Base-by-base conservation (phyloP, 345 rosid species). In the Psidium friedrichsthalianum region DNA sequence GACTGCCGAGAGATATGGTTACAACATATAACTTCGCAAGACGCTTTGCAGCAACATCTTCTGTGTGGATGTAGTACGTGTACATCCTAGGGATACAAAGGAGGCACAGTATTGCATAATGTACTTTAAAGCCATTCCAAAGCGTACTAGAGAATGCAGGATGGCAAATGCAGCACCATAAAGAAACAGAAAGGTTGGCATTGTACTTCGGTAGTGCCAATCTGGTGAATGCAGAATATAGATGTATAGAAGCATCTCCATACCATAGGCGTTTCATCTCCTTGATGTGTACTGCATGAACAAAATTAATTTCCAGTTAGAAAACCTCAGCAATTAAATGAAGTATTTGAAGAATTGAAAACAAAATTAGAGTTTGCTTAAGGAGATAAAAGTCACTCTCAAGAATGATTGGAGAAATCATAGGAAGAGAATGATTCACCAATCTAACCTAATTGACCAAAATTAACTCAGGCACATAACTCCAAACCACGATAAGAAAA, bases 181-280 rank as follows among this genome's bases (percentile, higher is more conserved):
- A 54, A 96, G 87, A 88, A 95, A 94, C 91, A 96, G 90, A 87
- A 96, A 96, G 78, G 96, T 95, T 36, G 99, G 99, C 99, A 96
- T 96, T 4, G 98, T 94, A 84, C 99, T 94, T 69, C 92, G 88
- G 89, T 96, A 96, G 87, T 96, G 99, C 99, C 99, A 96, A 89
- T 96, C 97, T 54, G 99, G 99, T 40, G 99, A 96, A 90, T 96
- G 95, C 51, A 95, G 94, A 88, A 95, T 94, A 90, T 95, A 96
- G 88, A 96, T 90, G 87, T 96, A 96, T 59, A 96, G 92, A 83
- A 96, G 99, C 93, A 96, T 92, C 88, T 96, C 98, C 99, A 95
- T 52, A 96, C 98, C 99, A 94, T 95, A 3, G 98, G 98, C 1
- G 99, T 96, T 88, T 96, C 98, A 91, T 96, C 99, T 88, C 98